These are phyloP conservation scores for Oxyria digyna DNA, from an alignment of 148 eudicot species.

Conservation along the genomic window DNA sequence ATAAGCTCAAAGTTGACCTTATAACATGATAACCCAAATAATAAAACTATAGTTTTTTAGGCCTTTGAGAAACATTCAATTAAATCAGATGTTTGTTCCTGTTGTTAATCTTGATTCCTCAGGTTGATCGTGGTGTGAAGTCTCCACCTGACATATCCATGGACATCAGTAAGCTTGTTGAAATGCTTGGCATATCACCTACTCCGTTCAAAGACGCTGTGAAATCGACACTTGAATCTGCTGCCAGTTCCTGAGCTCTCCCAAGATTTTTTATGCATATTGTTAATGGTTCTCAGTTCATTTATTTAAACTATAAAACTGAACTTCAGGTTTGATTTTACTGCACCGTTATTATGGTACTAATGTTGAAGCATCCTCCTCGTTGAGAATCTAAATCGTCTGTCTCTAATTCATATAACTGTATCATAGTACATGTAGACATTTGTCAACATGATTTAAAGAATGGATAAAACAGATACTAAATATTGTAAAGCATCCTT, in stretches of 20 bases:
- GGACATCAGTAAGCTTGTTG: slow-evolving; percentile 55
- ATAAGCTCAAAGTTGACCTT: not conserved
- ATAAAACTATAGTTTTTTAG: too few species aligned
- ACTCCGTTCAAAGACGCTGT: slow-evolving; percentile 55
- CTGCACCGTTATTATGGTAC: not conserved
- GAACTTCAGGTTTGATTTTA: not conserved
- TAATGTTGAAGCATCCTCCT: too few species aligned
- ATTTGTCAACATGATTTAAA: too few species aligned
- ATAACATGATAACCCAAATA: not conserved
- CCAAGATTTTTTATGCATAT: not conserved
- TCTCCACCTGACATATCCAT: slow-evolving; percentile 93
- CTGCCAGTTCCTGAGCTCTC: slow-evolving; percentile 16
- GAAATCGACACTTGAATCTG: slow-evolving; percentile 46
- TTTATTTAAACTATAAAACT: not conserved
- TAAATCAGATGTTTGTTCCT: not conserved
- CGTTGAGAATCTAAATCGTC: too few species aligned
- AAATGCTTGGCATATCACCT: slow-evolving; percentile 46
- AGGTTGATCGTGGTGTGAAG: slow-evolving; percentile 87
- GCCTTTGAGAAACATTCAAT: too few species aligned
- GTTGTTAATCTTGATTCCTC: slow-evolving; percentile 11
- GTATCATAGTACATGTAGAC: too few species aligned
- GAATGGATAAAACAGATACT: too few species aligned
- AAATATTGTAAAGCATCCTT: too few species aligned
- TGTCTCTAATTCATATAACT: too few species aligned
- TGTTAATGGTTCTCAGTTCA: too few species aligned